A percentile compares a stretch with the other conserved stretches of the same genome.
phyloP scores from a whole-genome alignment of 2,329 filamentous ascomycete species.

The Diaporthe vaccinii region DNA sequence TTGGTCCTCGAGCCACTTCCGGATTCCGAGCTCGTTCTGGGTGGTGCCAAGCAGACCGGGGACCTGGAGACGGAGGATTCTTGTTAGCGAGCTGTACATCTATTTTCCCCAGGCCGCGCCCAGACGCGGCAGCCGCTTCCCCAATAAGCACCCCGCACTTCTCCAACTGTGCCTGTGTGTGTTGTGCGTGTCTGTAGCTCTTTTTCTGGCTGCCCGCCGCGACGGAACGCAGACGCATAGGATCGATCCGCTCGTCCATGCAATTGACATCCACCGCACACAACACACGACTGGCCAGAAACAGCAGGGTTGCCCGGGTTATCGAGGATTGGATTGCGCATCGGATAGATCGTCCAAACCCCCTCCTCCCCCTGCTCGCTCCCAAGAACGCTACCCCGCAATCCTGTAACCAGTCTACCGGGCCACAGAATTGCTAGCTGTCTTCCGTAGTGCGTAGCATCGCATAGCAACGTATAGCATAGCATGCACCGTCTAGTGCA shows the following conservation, averaged over 20 bases:
- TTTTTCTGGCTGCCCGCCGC: conserved; percentile 1
- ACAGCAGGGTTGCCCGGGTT: neutral
- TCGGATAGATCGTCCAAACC: conserved; percentile 7
- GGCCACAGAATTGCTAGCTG: conserved; percentile 23
- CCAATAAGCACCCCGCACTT: conserved; percentile 23
- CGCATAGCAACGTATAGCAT: neutral
- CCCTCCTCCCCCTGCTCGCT: conserved; percentile 15
- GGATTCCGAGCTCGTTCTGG: conserved; percentile 97
- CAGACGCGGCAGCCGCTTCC: conserved; percentile 19
- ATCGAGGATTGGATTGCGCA: conserved; percentile 1
- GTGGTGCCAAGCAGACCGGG: conserved; percentile 93
- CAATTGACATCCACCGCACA: neutral
- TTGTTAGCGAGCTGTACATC: conserved; percentile 26
- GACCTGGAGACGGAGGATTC: conserved; percentile 58
- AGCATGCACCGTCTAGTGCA: neutral
- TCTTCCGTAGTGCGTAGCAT: neutral
- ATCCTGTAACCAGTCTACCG: conserved; percentile 29
- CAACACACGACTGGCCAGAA: neutral
- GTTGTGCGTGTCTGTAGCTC: neutral
- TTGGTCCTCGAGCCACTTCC: conserved; percentile 97
- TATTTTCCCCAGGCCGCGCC: conserved; percentile 18
- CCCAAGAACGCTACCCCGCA: conserved; percentile 33
- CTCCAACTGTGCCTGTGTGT: neutral
- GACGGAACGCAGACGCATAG: neutral
- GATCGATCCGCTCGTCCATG: conserved; percentile 20